A percentile compares a stretch with the other conserved stretches of the same genome.
These are phyloP conservation scores for Casuarina cunninghamiana DNA, from an alignment of 306 rosid genomes.

Conservation along the genomic window DNA sequence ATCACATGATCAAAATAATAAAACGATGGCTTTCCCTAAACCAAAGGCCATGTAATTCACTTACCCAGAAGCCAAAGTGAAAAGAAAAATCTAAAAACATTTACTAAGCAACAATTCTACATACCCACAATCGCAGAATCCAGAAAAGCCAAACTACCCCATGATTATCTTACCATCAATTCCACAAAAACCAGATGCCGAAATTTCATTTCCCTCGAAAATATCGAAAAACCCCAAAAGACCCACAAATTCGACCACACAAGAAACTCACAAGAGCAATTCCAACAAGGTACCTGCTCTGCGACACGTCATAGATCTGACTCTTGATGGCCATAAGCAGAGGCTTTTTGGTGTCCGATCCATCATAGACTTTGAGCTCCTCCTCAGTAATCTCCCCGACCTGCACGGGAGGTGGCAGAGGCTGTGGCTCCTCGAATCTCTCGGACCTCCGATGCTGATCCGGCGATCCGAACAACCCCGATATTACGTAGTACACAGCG, in stretches of 20 bases:
- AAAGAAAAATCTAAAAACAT: background rate
- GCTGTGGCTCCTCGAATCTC: constrained; percentile 44
- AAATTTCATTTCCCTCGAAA: constrained; percentile 11
- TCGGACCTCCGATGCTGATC: constrained; percentile 21
- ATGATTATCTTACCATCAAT: background rate
- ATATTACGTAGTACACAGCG: constrained; percentile 59
- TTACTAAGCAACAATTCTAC: background rate
- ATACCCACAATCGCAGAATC: background rate
- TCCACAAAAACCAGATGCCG: constrained; percentile 7
- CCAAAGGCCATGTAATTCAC: background rate
- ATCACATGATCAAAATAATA: background rate
- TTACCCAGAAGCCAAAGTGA: constrained; percentile 18
- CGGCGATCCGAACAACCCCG: constrained; percentile 63
- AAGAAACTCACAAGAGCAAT: background rate
- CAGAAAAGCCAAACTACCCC: background rate
- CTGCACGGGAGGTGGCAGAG: constrained; percentile 88
- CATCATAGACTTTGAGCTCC: constrained; percentile 70
- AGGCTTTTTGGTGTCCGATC: constrained; percentile 68
- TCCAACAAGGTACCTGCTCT: constrained; percentile 63
- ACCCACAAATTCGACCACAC: background rate
- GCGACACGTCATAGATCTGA: constrained; percentile 98
- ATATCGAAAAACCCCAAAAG: constrained; percentile 13
- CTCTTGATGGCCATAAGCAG: constrained; percentile 95
- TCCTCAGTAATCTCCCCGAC: constrained; percentile 81
- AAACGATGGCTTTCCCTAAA: background rate